Conservation (phyloP, 179 eudicot genomes). For the Silene coronaria region DNA sequence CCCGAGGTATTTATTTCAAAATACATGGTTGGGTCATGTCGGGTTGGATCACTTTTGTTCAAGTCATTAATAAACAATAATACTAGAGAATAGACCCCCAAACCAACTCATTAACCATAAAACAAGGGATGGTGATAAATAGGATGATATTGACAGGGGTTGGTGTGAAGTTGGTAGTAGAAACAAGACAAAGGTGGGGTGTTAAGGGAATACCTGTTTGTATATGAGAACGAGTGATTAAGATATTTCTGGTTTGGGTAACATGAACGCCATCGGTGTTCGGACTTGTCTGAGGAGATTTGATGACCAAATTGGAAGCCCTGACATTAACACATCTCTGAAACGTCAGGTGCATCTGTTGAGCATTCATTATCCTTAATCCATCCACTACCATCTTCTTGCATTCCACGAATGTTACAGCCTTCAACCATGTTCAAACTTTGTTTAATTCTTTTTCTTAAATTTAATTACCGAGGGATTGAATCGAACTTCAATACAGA, state of each 20-base stretch:
- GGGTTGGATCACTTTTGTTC: not conserved
- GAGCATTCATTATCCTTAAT: slow-evolving; percentile 29
- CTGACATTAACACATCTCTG: slow-evolving; percentile 27
- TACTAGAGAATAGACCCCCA: not conserved
- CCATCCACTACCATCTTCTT: slow-evolving; percentile 26
- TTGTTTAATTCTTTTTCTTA: not conserved
- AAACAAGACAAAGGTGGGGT: not conserved
- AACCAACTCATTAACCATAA: slow-evolving; percentile 8
- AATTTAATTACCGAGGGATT: not conserved
- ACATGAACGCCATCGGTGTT: slow-evolving; percentile 82
- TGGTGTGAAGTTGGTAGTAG: slow-evolving; percentile 2
- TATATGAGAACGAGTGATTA: slow-evolving; percentile 31
- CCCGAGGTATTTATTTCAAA: too few relatives aligned
- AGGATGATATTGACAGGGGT: slow-evolving; percentile 1
- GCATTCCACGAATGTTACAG: slow-evolving; percentile 29
- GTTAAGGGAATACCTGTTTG: slow-evolving; percentile 45
- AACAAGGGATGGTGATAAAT: slow-evolving; percentile 1
- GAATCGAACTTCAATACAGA: too few relatives aligned
- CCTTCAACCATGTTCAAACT: slow-evolving; percentile 19
- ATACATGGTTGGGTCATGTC: not conserved
- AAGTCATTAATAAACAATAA: not conserved
- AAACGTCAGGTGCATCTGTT: slow-evolving; percentile 36
- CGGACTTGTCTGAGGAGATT: slow-evolving; percentile 61
- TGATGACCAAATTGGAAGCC: slow-evolving; percentile 28
- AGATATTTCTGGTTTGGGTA: slow-evolving; percentile 25